A percentile compares a stretch with the other conserved stretches of the same genome.
These are phyloP conservation scores for Lolium rigidum DNA, from an alignment of 176 grass and related monocot species.

Conservation along the genomic window DNA sequence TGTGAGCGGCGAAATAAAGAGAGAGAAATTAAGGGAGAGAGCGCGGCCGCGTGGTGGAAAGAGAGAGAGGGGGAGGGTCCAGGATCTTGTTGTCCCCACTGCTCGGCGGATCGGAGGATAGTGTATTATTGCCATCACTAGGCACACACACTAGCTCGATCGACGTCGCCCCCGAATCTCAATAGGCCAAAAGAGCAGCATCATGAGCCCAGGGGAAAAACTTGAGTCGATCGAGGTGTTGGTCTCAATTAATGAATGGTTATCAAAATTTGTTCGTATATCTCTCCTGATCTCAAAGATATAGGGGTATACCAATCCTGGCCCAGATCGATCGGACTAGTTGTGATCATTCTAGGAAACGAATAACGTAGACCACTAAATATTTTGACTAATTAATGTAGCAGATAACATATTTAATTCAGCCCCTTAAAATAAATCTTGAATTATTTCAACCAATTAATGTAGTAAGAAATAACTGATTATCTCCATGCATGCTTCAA, in stretches of 20 bases:
- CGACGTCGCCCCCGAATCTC: conserved; percentile 8
- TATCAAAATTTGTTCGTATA: background rate
- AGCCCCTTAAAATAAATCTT: background rate
- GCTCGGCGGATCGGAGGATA: conserved; percentile 34
- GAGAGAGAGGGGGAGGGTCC: background rate
- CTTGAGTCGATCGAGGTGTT: conserved; percentile 3
- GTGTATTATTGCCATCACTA: conserved; percentile 44
- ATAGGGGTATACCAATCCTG: too few species aligned
- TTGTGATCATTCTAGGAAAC: background rate
- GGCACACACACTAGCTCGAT: conserved; percentile 25
- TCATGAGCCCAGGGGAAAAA: conserved; percentile 37
- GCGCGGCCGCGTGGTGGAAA: conserved; percentile 5
- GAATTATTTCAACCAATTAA: background rate
- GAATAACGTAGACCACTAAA: background rate
- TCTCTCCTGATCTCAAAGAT: background rate
- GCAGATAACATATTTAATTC: background rate
- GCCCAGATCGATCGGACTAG: background rate
- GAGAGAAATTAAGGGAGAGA: conserved; percentile 22
- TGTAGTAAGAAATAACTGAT: background rate
- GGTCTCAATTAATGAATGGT: background rate
- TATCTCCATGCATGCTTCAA: background rate
- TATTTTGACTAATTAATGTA: conserved; percentile 9
- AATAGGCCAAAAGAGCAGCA: conserved; percentile 38
- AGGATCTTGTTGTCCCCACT: conserved; percentile 51
- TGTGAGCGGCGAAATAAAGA: conserved; percentile 33